A percentile compares a stretch with the other conserved stretches of the same genome.
phyloP scores from a whole-genome alignment of 306 rosid genomes.

The Citrullus mucosospermus region DNA sequence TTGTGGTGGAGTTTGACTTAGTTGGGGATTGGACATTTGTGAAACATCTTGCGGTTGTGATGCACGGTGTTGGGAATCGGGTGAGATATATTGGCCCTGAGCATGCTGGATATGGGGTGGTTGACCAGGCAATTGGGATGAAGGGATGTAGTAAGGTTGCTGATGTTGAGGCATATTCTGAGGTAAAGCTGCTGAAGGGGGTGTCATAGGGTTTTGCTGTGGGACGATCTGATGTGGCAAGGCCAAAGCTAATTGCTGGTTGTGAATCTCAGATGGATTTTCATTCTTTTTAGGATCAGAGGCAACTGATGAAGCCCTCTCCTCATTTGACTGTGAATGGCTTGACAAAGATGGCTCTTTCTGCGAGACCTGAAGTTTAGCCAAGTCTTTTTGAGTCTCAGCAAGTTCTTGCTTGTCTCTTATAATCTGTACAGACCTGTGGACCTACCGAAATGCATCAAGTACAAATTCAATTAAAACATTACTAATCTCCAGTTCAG shows the following conservation, averaged over 20 bases:
- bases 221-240: constrained; percentile 46
- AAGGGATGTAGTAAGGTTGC: constrained; percentile 2
- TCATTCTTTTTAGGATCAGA: constrained; percentile 52
- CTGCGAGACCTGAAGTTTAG: constrained; percentile 83
- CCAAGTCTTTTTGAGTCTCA: constrained; percentile 86
- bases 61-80: constrained; percentile 3
- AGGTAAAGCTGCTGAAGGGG: constrained; percentile 32
- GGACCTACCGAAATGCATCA: constrained; percentile 44
- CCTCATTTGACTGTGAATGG: constrained; percentile 72
- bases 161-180: constrained; percentile 38
- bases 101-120: not conserved
- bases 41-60: constrained; percentile 8
- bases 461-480: not conserved
- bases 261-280: constrained; percentile 42
- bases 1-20: constrained; percentile 8
- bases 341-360: constrained; percentile 66
- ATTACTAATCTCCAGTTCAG: not conserved
- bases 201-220: constrained; percentile 32
- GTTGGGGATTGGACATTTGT: constrained; percentile 8
- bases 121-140: constrained; percentile 6
- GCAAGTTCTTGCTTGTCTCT: constrained; percentile 97
- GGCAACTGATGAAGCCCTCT: constrained; percentile 41
- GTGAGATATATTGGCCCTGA: constrained; percentile 2
- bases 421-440: constrained; percentile 87
- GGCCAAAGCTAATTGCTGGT: constrained; percentile 89